Percentiles rank a stretch among this genome's conserved stretches.
Conservation (phyloP, 176 grass and related monocot genomes). For the Carex kokanica region DNA sequence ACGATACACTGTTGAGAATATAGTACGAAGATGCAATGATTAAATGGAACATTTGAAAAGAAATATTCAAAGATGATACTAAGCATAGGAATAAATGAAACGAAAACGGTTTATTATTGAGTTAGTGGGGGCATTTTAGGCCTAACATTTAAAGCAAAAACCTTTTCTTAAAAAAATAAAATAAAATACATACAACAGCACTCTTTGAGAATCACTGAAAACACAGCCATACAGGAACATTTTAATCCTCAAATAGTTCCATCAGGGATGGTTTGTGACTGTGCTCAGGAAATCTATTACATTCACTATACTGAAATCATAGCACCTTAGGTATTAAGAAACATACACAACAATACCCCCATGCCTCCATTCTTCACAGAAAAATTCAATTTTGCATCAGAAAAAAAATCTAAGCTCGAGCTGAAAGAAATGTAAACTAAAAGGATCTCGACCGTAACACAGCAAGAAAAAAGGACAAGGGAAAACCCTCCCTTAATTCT, state of each 20-base stretch:
- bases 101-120: neutral
- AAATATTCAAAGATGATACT: neutral
- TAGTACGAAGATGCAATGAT: neutral
- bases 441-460: neutral
- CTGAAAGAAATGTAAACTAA: neutral
- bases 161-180: neutral
- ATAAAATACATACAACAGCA: neutral
- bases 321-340: neutral
- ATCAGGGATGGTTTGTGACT: neutral
- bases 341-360: neutral
- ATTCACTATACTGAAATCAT: neutral
- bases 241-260: neutral
- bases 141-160: neutral
- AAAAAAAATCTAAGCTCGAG: neutral
- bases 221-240: neutral
- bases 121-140: neutral
- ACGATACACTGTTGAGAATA: neutral
- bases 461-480: neutral
- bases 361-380: neutral
- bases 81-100: neutral
- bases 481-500: neutral
- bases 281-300: neutral
- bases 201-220: neutral
- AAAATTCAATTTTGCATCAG: neutral
- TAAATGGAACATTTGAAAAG: neutral